These are phyloP conservation scores for Epichloe glyceriae DNA, from an alignment of 2,329 filamentous ascomycete species.

Conservation along the genomic window DNA sequence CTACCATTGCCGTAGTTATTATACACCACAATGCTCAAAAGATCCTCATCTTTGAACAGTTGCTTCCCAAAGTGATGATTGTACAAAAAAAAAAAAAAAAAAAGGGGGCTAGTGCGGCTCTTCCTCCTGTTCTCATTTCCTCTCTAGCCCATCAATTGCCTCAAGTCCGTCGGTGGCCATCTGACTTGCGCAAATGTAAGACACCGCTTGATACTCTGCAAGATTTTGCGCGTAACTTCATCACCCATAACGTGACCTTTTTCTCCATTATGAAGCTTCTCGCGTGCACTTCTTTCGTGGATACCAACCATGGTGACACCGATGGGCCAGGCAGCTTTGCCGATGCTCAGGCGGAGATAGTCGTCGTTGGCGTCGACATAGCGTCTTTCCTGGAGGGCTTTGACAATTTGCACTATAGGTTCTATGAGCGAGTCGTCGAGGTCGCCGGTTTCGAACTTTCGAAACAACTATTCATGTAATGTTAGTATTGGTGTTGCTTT, in stretches of 20 bases:
- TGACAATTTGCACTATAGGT: conserved; percentile 82
- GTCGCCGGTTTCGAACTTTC: conserved; percentile 71
- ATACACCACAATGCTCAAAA: not conserved
- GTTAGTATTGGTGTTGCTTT: not conserved
- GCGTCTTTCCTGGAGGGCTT: conserved; percentile 74
- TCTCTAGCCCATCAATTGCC: conserved; percentile 74
- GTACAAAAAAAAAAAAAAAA: no score
- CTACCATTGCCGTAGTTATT: not conserved
- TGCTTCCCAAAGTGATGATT: no score
- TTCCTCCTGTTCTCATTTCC: not conserved
- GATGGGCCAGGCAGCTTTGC: conserved; percentile 96
- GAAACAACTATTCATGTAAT: conserved; percentile 51
- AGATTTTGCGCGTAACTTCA: conserved; percentile 85
- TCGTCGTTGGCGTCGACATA: conserved; percentile 97
- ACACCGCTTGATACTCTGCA: conserved; percentile 96
- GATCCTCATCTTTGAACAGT: not conserved
- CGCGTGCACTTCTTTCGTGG: conserved; percentile 87
- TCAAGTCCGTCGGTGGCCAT: conserved; percentile 85
- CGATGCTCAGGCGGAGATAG: conserved; percentile 84
- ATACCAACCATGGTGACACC: conserved; percentile 99
- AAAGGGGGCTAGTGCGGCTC: no score
- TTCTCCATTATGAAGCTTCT: conserved; percentile 82
- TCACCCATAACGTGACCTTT: conserved; percentile 96
- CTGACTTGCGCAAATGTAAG: conserved; percentile 92
- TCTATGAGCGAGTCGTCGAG: conserved; percentile 67